Conservation (phyloP, 2,329 filamentous ascomycete genomes). For the Stemphylium lycopersici region DNA sequence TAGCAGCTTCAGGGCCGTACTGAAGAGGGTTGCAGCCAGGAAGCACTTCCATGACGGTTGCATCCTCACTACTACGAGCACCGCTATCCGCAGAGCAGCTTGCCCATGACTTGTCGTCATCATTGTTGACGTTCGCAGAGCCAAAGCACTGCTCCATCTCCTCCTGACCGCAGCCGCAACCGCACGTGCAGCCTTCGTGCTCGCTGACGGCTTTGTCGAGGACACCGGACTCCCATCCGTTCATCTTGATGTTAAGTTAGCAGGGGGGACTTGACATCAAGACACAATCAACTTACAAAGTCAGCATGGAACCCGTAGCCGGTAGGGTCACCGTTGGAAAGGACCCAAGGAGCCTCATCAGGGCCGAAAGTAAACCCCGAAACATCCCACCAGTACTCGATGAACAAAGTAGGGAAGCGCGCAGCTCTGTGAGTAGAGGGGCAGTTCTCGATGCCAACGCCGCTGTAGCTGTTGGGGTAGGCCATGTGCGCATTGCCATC, state of each 20-base stretch:
- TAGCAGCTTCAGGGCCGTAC: conserved; percentile 42
- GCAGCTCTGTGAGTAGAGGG: conserved; percentile 38
- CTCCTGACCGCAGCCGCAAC: conserved; percentile 44
- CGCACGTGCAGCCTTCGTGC: conserved; percentile 45
- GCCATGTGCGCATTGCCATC: conserved; percentile 47
- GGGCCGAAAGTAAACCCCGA: conserved; percentile 42
- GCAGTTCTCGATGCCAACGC: conserved; percentile 42
- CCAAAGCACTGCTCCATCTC: conserved; percentile 49
- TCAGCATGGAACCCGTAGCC: conserved; percentile 48
- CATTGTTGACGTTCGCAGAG: conserved; percentile 42
- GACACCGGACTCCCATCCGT: conserved; percentile 48
- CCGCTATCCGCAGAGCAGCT: conserved; percentile 32
- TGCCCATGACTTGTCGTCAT: conserved; percentile 34
- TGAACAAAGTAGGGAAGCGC: conserved; percentile 48
- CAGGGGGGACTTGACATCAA: too few relatives aligned
- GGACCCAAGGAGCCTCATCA: conserved; percentile 41
- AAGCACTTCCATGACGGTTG: conserved; percentile 34
- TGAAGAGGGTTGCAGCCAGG: conserved; percentile 50
- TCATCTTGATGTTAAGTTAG: conserved; percentile 21
- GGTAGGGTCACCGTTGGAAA: conserved; percentile 47
- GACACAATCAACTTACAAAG: conserved; percentile 26
- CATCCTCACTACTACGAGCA: conserved; percentile 21
- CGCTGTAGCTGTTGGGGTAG: conserved; percentile 41
- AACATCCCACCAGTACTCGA: conserved; percentile 50
- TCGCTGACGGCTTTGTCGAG: conserved; percentile 43